These are phyloP conservation scores for Pichia norvegensis DNA, from an alignment of 1,139 yeast genomes.

Conservation along the genomic window DNA sequence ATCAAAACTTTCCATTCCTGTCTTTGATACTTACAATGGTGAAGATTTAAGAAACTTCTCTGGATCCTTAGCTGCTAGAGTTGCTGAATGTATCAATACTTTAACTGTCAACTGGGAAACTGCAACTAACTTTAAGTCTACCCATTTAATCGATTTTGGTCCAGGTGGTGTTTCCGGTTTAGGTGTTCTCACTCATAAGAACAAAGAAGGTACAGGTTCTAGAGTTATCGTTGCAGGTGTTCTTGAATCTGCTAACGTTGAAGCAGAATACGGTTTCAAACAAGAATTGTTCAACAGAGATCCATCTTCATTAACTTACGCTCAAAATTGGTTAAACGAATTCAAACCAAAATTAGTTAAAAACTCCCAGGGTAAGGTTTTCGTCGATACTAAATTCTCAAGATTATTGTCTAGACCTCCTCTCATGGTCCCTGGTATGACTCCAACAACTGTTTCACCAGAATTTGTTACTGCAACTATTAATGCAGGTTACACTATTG, in stretches of 20 bases:
- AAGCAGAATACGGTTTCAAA: slow-evolving; percentile 88
- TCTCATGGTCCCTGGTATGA: slow-evolving; percentile 97
- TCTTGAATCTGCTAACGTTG: slow-evolving; percentile 56
- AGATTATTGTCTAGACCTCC: slow-evolving; percentile 93
- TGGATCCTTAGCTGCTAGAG: slow-evolving; percentile 54
- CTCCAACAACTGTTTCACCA: slow-evolving; percentile 94
- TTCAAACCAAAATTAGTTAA: slow-evolving; percentile 80
- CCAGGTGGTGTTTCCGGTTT: slow-evolving; percentile 98
- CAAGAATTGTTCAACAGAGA: slow-evolving; percentile 83
- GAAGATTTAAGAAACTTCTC: slow-evolving; percentile 53
- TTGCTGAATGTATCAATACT: slow-evolving; percentile 74
- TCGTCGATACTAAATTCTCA: slow-evolving; percentile 90
- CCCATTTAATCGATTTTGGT: slow-evolving; percentile 93
- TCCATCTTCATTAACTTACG: slow-evolving; percentile 60
- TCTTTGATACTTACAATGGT: slow-evolving; percentile 85
- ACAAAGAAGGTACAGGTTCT: slow-evolving; percentile 97
- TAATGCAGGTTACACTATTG: slow-evolving; percentile 95
- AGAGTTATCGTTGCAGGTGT: slow-evolving; percentile 92
- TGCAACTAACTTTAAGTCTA: slow-evolving; percentile 72
- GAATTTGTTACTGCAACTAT: slow-evolving; percentile 88
- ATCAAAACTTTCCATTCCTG: slow-evolving; percentile 66
- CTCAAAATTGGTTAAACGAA: slow-evolving; percentile 86
- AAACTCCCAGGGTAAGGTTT: slow-evolving; percentile 62
- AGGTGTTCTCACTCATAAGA: slow-evolving; percentile 92
- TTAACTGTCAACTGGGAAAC: slow-evolving; percentile 92